Percentiles rank a stretch among this genome's conserved stretches.
These are phyloP conservation scores for Tetracentron sinense DNA, from an alignment of 164 flowering plant species.

Conservation along the genomic window DNA sequence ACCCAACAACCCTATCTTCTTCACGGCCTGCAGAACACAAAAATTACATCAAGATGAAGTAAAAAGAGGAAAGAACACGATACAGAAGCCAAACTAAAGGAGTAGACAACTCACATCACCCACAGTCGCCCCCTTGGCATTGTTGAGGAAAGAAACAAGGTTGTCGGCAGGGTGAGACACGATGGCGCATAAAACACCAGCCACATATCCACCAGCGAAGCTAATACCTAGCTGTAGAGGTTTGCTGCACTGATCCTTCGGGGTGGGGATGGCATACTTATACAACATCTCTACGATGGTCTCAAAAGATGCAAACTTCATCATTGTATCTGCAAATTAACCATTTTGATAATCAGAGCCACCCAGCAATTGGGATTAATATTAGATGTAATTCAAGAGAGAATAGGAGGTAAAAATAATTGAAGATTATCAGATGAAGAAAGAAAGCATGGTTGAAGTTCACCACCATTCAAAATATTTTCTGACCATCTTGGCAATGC, in stretches of 20 bases:
- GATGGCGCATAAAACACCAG: constrained; percentile 78
- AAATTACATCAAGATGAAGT: constrained; percentile 4
- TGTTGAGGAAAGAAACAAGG: constrained; percentile 88
- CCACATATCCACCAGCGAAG: constrained; percentile 82
- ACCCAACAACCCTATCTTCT: constrained; percentile 68
- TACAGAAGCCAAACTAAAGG: neutral
- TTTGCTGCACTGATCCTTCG: constrained; percentile 77
- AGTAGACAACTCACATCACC: constrained; percentile 60
- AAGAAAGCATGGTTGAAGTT: constrained; percentile 3
- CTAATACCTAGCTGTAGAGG: constrained; percentile 74
- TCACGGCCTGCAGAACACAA: constrained; percentile 64
- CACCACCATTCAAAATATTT: neutral
- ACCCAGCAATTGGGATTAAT: neutral
- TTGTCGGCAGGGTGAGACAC: constrained; percentile 96
- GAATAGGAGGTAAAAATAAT: no score
- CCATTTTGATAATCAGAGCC: neutral
- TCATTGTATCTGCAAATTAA: constrained; percentile 71
- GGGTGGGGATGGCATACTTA: constrained; percentile 66
- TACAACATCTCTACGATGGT: constrained; percentile 68
- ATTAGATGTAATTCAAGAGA: no score
- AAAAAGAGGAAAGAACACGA: neutral
- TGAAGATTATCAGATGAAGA: neutral
- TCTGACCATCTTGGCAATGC: no score
- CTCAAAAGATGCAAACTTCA: constrained; percentile 94
- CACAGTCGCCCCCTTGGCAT: constrained; percentile 85